These are phyloP conservation scores for Fusarium dlaminii DNA, from an alignment of 2,329 filamentous ascomycete species.

Conservation along the genomic window DNA sequence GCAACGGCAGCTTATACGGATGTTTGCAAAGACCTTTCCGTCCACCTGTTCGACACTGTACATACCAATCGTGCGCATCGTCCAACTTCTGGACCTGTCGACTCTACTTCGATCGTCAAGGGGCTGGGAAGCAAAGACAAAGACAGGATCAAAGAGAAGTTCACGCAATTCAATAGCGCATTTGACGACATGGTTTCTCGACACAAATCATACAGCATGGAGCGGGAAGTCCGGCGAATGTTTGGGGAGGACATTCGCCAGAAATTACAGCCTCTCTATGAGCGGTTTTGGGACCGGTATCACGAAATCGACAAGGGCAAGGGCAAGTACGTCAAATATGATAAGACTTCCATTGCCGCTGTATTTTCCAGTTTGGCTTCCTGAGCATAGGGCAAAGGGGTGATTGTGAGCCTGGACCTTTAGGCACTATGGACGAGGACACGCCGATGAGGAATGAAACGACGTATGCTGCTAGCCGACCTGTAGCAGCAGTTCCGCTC, in stretches of 20 bases:
- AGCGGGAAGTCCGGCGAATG: slow-evolving; percentile 84
- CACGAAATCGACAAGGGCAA: slow-evolving; percentile 98
- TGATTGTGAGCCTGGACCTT: background rate
- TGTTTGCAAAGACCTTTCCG: slow-evolving; percentile 87
- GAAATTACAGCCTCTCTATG: slow-evolving; percentile 93
- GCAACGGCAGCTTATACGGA: slow-evolving; percentile 84
- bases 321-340: slow-evolving; percentile 98
- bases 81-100: slow-evolving; percentile 78
- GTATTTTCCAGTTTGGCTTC: slow-evolving; percentile 64
- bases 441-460: background rate
- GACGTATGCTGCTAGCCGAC: background rate
- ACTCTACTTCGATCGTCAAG: slow-evolving; percentile 87
- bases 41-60: slow-evolving; percentile 87
- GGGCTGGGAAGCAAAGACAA: slow-evolving; percentile 88
- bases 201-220: slow-evolving; percentile 89
- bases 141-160: slow-evolving; percentile 96
- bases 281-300: slow-evolving; percentile 95
- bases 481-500: background rate
- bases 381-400: slow-evolving; percentile 28
- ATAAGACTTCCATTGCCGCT: slow-evolving; percentile 81
- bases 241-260: slow-evolving; percentile 86
- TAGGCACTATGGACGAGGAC: background rate
- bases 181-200: slow-evolving; percentile 89
- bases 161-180: slow-evolving; percentile 85
- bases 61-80: slow-evolving; percentile 82